Evolutionary conservation across 768 basidiomycete genomes (phyloP), one percentile per base, ranked within the genome.

Genomic region (Tulasnella sp.): DNA sequence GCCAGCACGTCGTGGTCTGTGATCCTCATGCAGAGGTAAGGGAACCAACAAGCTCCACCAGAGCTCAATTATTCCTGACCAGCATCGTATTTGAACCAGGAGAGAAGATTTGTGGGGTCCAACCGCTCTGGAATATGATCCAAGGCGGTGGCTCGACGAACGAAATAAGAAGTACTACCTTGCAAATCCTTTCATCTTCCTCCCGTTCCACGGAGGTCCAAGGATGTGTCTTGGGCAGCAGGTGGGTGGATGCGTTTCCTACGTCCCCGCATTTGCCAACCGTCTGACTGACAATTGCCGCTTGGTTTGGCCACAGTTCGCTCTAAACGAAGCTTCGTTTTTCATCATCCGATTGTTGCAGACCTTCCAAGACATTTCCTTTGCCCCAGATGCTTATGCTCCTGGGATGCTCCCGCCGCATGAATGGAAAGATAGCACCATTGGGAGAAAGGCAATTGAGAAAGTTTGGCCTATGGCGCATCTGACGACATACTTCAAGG

Each of bases 41-140:
- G 15, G 5, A 38, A n/a, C n/a, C 15, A 38, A 7, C 34, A 15
- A 7, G 34, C 5, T 38, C 34, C 5, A 38, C 5, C 7, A 38
- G 34, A 7, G 34, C 34, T 5, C 15, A 15, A 5, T 5, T 38
- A 38, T 38, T 38, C 7, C 34, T 38, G 7, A 38, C 34, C 15
- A 7, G 34, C 5, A 38, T 38, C 15, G n/a, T n/a, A n/a, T 38
- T 38, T 38, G 5, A 38, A 7, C 34, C 15, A 30, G 58, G 17
- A 21, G 58, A 21, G 49, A 32, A 44, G 76, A 73, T 17, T 71
- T 87, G 0, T 91, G 88, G 88, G 88, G 88, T 2, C 65, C 73
- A 0, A 85, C 88, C 62, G 86, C 87, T 0, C 78, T 87, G 65
- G 76, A 76, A n/a, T 92, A 89, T 68, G 79, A 85, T 58, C 86